Evolutionary conservation across 169 alveolate species (phyloP), one percentile per base, ranked within the genome.

Genomic region (Cytauxzoon felis): DNA sequence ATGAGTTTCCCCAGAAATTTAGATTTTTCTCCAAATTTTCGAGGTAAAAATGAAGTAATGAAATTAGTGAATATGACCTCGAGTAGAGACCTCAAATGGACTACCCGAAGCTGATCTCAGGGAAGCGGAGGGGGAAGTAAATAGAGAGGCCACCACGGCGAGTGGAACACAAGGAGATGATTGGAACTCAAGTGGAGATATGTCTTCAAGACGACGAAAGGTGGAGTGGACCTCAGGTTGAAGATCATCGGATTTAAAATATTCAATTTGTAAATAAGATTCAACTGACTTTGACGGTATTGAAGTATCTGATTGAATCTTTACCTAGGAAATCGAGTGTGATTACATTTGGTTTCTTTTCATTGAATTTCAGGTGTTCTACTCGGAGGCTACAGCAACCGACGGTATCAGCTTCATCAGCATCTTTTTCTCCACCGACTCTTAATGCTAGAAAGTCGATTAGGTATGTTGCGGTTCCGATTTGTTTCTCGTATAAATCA

Each of bases 371-470:
- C 33, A 95, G 81, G 82, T 98, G 99, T 78, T 96, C 98, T 11
- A 95, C 99, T 49, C 99, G 93, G 47, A 98, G 83, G 61, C 98
- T 92, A 84, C 99, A 96, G 88, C 99, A 96, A 36, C 99, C 99
- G 33, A 96, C 99, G 0, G 99, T 98, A 80, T 98, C 99, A 19
- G 99, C 99, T 82, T 96, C 99, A 50, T 96, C 99, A 3, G 94
- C 97, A 50, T 95, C 96, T 86, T 98, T 98, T 88, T 96, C 99
- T 43, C 98, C 97, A 34, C 99, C 99, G 3, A 98, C 99, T 82
- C 99, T 93, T 78, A 98, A 93, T 21, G 99, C 99, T 43, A 98
- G 71, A 62, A 93, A 89, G 82, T 98, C 99, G 50, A 98, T 96
- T 62, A 98, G 88, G 88, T 98, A 98, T 13, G 98, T 92, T 18